Conservation (phyloP, 164 flowering plant genomes). For the Aristolochia fimbriata region DNA sequence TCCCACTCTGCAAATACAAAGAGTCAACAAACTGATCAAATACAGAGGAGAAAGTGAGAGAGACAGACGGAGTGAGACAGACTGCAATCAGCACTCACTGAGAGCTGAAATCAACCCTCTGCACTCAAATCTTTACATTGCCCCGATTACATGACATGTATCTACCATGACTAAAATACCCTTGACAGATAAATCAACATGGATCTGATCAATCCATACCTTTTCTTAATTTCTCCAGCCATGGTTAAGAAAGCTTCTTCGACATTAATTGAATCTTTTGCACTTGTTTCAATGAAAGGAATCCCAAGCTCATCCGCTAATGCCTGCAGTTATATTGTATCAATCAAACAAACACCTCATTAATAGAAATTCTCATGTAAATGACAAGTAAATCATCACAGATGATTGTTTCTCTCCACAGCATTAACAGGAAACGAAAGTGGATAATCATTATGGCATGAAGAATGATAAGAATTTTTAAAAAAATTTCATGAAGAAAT, state of each 20-base stretch:
- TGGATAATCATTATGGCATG: neutral
- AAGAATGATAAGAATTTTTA: neutral
- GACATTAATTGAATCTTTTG: constrained; percentile 65
- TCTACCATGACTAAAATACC: no score
- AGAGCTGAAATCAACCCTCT: no score
- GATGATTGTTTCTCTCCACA: neutral
- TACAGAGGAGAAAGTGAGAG: no score
- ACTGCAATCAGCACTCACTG: no score
- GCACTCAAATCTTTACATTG: no score
- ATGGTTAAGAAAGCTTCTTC: constrained; percentile 75
- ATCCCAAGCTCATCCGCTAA: constrained; percentile 76
- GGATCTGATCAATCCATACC: constrained; percentile 16
- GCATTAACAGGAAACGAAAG: neutral
- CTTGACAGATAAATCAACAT: no score
- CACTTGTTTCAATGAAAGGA: constrained; percentile 81
- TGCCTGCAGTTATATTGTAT: constrained; percentile 30
- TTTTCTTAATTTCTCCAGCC: constrained; percentile 69
- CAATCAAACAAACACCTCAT: neutral
- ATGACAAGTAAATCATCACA: neutral
- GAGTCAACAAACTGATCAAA: no score
- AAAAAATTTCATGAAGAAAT: neutral
- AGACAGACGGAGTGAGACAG: no score
- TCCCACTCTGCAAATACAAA: constrained; percentile 49
- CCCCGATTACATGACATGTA: no score
- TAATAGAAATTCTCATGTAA: neutral